phyloP scores from a whole-genome alignment of 352 stramenopile genomes.

The Saprolegnia parasitica region DNA sequence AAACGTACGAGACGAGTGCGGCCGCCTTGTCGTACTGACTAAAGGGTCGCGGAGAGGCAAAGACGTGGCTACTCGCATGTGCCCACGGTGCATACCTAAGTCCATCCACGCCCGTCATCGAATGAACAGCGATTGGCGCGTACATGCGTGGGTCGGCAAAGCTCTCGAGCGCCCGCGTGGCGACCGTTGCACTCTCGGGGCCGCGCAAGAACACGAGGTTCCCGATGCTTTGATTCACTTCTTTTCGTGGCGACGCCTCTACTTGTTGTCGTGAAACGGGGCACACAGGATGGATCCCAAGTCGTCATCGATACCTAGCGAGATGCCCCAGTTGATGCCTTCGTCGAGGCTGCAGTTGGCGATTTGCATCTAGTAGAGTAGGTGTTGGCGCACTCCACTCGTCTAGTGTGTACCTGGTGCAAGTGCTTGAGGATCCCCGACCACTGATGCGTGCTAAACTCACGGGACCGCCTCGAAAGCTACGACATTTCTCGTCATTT shows the following conservation, averaged over 20 bases:
- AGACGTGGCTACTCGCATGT: constrained; percentile 36
- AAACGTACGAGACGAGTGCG: constrained; percentile 42
- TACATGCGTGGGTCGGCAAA: constrained; percentile 44
- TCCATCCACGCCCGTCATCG: too few species aligned
- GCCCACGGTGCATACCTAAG: constrained; percentile 44
- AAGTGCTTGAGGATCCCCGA: constrained; percentile 65
- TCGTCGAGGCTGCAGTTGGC: constrained; percentile 54
- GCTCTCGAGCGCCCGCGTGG: constrained; percentile 25
- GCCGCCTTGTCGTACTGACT: constrained; percentile 67
- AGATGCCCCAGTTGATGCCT: constrained; percentile 55
- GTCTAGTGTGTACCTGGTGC: constrained; percentile 41
- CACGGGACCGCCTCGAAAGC: constrained; percentile 46
- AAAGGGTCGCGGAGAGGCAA: constrained; percentile 37
- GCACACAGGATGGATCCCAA: too few species aligned
- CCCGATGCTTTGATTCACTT: constrained; percentile 42
- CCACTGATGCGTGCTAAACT: constrained; percentile 74
- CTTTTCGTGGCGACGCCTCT: constrained; percentile 30
- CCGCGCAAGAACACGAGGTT: constrained; percentile 53
- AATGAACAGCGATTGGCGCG: background rate
- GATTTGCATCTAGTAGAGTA: constrained; percentile 54
- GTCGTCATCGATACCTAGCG: too few species aligned
- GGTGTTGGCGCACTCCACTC: background rate
- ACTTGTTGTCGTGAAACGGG: too few species aligned
- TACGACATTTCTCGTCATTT: background rate
- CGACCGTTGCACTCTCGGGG: constrained; percentile 28